phyloP scores from a whole-genome alignment of 306 rosid genomes.

The Adenanthera pavonina region DNA sequence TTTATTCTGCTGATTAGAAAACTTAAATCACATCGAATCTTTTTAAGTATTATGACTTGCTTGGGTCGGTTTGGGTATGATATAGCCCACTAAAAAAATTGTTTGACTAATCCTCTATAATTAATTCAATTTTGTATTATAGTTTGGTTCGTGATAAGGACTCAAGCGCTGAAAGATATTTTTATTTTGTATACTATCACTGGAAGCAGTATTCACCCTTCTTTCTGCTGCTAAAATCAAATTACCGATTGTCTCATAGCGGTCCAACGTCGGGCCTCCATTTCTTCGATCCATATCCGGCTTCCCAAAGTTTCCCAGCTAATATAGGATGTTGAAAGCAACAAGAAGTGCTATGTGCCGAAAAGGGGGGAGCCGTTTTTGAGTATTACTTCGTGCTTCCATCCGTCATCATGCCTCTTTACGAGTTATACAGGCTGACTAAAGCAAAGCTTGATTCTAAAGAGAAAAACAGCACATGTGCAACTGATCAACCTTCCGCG shows the following conservation, averaged over 20 bases:
- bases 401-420: slow-evolving; percentile 72
- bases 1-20: slow-evolving; percentile 37
- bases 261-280: slow-evolving; percentile 54
- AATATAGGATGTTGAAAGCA: slow-evolving; percentile 43
- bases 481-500: slow-evolving; percentile 60
- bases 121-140: slow-evolving; percentile 45
- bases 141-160: slow-evolving; percentile 55
- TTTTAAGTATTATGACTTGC: slow-evolving; percentile 40
- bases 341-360: slow-evolving; percentile 41
- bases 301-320: slow-evolving; percentile 41
- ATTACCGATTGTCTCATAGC: slow-evolving; percentile 46
- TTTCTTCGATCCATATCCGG: slow-evolving; percentile 40
- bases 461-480: slow-evolving; percentile 49
- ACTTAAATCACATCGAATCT: slow-evolving; percentile 46
- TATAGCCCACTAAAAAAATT: slow-evolving; percentile 55
- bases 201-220: slow-evolving; percentile 29
- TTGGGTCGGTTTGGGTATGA: slow-evolving; percentile 53
- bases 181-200: slow-evolving; percentile 48
- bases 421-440: slow-evolving; percentile 77
- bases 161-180: slow-evolving; percentile 46
- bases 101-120: slow-evolving; percentile 62
- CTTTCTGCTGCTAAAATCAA: slow-evolving; percentile 43
- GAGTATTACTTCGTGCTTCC: slow-evolving; percentile 43
- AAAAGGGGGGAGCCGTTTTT: slow-evolving; percentile 45
- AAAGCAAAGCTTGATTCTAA: slow-evolving; percentile 60